These are phyloP conservation scores for Allomyces macrogynus DNA, from an alignment of 192 early-diverging fungal genomes.

Conservation along the genomic window DNA sequence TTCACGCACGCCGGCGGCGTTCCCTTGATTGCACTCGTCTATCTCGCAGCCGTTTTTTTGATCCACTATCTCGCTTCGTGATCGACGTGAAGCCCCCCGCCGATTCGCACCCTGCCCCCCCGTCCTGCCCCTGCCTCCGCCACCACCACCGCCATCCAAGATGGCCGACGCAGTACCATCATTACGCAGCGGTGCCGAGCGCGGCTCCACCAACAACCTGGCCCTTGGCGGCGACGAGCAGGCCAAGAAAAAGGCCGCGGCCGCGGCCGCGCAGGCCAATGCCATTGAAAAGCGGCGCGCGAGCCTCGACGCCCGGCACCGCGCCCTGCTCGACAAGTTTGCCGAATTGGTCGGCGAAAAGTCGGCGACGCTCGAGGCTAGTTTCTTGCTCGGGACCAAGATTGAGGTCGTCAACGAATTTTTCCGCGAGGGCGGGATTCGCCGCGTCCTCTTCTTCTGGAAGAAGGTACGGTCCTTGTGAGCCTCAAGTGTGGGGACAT, in stretches of 20 bases:
- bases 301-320: slow-evolving; percentile 27
- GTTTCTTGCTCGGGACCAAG: slow-evolving; percentile 28
- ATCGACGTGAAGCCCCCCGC: too few species aligned
- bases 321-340: slow-evolving; percentile 39
- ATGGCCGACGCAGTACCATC: too few species aligned
- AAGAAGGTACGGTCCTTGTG: slow-evolving; percentile 16
- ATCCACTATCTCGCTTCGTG: too few species aligned
- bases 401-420: slow-evolving; percentile 38
- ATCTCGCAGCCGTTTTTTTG: too few species aligned
- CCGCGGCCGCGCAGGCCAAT: not conserved
- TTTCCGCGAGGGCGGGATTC: slow-evolving; percentile 31
- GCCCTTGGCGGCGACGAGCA: not conserved
- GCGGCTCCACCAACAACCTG: not conserved
- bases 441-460: slow-evolving; percentile 36
- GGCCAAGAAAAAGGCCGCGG: not conserved
- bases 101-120: too few species aligned
- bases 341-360: slow-evolving; percentile 30
- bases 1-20: too few species aligned
- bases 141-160: too few species aligned
- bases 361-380: slow-evolving; percentile 28
- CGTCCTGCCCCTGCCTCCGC: too few species aligned
- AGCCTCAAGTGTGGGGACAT: not conserved
- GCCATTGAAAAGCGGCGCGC: slow-evolving; percentile 33
- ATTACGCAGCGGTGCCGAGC: not conserved
- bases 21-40: too few species aligned